A percentile compares a stretch with the other conserved stretches of the same genome.
phyloP scores from a whole-genome alignment of 352 stramenopile species.

The Globisporangium nagaii region DNA sequence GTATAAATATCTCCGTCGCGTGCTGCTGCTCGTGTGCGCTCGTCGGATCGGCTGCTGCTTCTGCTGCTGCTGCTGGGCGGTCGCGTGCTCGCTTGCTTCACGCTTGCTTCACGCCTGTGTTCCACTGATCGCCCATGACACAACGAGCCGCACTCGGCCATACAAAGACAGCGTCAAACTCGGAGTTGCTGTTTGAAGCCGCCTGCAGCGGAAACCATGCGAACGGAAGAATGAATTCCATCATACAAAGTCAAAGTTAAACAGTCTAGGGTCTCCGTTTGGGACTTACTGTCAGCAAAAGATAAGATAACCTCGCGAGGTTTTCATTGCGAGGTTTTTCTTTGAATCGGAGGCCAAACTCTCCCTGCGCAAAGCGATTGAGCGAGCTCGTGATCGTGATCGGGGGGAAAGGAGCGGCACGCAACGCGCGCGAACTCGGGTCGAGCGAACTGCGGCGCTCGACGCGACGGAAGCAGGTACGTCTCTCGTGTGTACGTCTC shows the following conservation, averaged over 20 bases:
- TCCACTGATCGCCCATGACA: slow-evolving; percentile 6
- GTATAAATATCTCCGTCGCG: slow-evolving; percentile 6
- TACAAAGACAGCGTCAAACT: neutral
- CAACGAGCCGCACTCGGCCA: neutral
- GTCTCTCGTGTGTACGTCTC: neutral
- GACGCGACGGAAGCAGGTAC: neutral
- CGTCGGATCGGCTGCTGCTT: neutral
- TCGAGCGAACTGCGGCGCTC: neutral
- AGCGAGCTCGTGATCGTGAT: neutral
- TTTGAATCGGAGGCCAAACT: no score
- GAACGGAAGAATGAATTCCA: neutral
- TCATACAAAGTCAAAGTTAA: neutral
- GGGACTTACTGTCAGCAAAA: no score
- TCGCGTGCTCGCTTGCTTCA: neutral
- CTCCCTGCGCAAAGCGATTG: neutral
- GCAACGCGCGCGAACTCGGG: slow-evolving; percentile 1
- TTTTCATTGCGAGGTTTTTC: no score
- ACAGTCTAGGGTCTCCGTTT: no score
- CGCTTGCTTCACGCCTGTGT: neutral
- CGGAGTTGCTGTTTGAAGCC: neutral
- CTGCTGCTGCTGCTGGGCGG: no score
- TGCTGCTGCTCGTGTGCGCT: no score
- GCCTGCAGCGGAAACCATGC: neutral
- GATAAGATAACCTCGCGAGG: no score
- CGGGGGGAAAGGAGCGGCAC: neutral